Conservation (phyloP, 192 early-diverging fungal species). For the Entomortierella lignicola region DNA sequence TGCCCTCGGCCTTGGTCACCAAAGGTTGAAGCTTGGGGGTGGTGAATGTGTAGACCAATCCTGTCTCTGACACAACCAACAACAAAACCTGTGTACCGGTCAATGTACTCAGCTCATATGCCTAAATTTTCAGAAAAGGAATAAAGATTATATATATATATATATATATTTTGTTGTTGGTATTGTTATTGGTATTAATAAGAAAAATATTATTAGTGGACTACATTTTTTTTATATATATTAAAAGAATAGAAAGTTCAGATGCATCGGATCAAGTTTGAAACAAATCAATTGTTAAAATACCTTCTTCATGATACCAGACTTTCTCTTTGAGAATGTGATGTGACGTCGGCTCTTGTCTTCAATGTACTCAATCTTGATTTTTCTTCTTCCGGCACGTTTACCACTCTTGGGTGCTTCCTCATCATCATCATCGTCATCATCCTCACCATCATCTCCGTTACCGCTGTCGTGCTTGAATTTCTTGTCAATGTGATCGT, state of each 20-base stretch:
- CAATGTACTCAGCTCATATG: slow-evolving; percentile 91
- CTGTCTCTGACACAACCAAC: slow-evolving; percentile 94
- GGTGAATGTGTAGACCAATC: slow-evolving; percentile 95
- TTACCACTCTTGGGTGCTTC: slow-evolving; percentile 66
- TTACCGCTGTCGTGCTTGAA: slow-evolving; percentile 58
- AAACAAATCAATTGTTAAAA: neutral
- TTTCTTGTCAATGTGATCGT: slow-evolving; percentile 42
- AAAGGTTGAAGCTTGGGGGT: slow-evolving; percentile 94
- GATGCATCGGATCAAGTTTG: too few species aligned
- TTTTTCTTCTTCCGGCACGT: slow-evolving; percentile 89
- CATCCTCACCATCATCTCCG: slow-evolving; percentile 72
- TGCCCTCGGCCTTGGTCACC: slow-evolving; percentile 91
- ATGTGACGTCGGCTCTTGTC: slow-evolving; percentile 95
- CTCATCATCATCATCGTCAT: slow-evolving; percentile 66
- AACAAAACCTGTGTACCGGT: slow-evolving; percentile 96
- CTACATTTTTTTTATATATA: neutral
- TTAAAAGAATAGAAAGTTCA: too few species aligned
- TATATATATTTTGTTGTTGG: too few species aligned
- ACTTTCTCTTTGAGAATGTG: slow-evolving; percentile 95
- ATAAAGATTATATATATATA: too few species aligned
- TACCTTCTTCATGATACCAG: slow-evolving; percentile 99
- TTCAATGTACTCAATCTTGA: slow-evolving; percentile 96
- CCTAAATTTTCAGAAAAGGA: slow-evolving; percentile 53
- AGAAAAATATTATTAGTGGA: neutral
- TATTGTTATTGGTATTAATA: neutral